Evolutionary conservation across 2,329 filamentous ascomycete species (phyloP).

Genomic region (Nemania abortiva): DNA sequence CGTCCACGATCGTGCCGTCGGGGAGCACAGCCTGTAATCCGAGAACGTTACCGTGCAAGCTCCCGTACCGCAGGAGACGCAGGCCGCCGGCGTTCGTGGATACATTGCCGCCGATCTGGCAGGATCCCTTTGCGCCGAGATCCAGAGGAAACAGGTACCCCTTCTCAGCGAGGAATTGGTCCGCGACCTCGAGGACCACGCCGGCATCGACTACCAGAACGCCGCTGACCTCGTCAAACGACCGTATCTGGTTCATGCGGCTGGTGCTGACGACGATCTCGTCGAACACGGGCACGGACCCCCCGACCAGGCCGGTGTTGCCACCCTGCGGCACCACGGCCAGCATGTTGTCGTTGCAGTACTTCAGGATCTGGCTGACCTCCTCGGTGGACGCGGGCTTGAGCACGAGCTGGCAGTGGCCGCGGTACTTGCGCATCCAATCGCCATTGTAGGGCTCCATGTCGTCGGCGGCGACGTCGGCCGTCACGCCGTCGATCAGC

Average conservation of each 20-base stretch:
- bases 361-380: constrained; percentile 89
- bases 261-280: constrained; percentile 94
- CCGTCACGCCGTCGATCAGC: constrained; percentile 84
- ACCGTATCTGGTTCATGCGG: constrained; percentile 90
- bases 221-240: constrained; percentile 93
- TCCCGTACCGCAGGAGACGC: constrained; percentile 90
- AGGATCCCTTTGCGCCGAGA: constrained; percentile 97
- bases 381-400: constrained; percentile 88
- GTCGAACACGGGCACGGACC: constrained; percentile 96
- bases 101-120: constrained; percentile 95
- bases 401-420: constrained; percentile 86
- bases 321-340: constrained; percentile 97
- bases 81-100: constrained; percentile 95
- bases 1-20: constrained; percentile 91
- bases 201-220: constrained; percentile 92
- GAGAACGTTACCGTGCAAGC: constrained; percentile 90
- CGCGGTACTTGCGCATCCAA: constrained; percentile 99
- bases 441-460: constrained; percentile 94
- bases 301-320: constrained; percentile 95
- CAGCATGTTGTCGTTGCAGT: constrained; percentile 93
- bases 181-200: constrained; percentile 88
- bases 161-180: constrained; percentile 84
- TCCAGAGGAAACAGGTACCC: constrained; percentile 95
- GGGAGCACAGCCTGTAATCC: constrained; percentile 94
- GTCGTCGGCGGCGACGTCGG: constrained; percentile 78